Evolutionary conservation across 75 land plant species (phyloP), one percentile per base, ranked within the genome.

Genomic region (Picea sitchensis): DNA sequence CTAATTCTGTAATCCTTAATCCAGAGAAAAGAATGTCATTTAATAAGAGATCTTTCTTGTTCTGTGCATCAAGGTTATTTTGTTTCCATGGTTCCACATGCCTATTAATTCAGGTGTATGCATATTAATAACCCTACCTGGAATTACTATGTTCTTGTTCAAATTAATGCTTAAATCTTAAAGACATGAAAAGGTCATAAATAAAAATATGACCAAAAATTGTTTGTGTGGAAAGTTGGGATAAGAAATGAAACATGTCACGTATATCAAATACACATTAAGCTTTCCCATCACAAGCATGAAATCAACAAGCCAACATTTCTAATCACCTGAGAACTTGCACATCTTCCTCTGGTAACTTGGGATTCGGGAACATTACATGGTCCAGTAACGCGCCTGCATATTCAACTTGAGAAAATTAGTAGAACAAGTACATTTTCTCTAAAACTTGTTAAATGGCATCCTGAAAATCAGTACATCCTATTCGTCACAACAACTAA

Each of bases 321-420:
- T 1, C 6, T 34, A 15, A 56, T 20, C 77, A 86, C 88, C 88
- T 86, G 67, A 84, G 87, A 80, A 86, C 87, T 47, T 78, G 72
- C 20, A 86, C 44, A 59, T 86, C 88, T 58, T 86, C 88, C 73
- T 84, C 86, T 59, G 62, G 80, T 58, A 84, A 82, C 23, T 81
- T 83, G 23, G 83, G 77, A n/a, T 83, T 65, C 14, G 76, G 51
- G 65, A 87, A 77, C 65, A 81, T 59, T 41, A 81, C 88, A 81
- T 86, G 83, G 59, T 86, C 88, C 58, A 81, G 59, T 13, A 86
- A 76, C 65, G 63, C 60, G 65, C 61, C 88, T 86, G 80, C 56
- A 75, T 75, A 75, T 58, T 57, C 31, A 47, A 2, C 31, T 8
- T 23, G 18, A 13, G 17, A 32, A 34, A 67, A 67, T 34, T 34